phyloP scores from a whole-genome alignment of 352 stramenopile genomes.

The Plasmopara halstedii region DNA sequence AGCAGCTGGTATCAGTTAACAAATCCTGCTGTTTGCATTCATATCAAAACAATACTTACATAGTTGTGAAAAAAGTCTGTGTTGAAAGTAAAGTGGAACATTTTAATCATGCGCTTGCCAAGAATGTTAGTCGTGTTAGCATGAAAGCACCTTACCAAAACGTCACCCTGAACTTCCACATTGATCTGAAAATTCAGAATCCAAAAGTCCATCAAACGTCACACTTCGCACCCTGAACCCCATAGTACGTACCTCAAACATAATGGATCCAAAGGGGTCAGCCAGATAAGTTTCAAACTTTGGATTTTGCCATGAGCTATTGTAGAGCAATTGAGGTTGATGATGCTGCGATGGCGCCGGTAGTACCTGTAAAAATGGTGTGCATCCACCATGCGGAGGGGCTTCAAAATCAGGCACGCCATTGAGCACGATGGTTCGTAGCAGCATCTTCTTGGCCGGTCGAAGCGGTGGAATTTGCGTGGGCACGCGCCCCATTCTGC shows the following conservation, averaged over 20 bases:
- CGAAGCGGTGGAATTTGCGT: conserved; percentile 48
- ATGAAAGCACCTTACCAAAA: conserved; percentile 65
- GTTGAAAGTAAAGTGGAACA: conserved; percentile 84
- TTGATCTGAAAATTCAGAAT: conserved; percentile 35
- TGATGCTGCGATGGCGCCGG: conserved; percentile 55
- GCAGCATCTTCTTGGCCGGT: conserved; percentile 51
- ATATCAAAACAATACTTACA: conserved; percentile 25
- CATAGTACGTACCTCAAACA: conserved; percentile 30
- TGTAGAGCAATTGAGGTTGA: conserved; percentile 51
- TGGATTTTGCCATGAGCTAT: conserved; percentile 59
- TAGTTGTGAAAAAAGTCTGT: conserved; percentile 74
- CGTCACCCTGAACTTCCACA: conserved; percentile 61
- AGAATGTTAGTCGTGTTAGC: conserved; percentile 63
- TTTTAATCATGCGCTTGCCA: conserved; percentile 73
- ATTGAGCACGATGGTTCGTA: conserved; percentile 53
- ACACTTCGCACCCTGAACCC: background rate
- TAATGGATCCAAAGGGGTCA: conserved; percentile 39
- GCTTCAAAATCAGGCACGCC: conserved; percentile 75
- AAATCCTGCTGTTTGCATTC: background rate
- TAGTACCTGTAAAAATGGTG: conserved; percentile 56
- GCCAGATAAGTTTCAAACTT: conserved; percentile 56
- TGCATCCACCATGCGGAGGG: conserved; percentile 42
- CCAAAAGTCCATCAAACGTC: background rate
- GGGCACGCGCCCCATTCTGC: conserved; percentile 35
- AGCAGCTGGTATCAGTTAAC: background rate